Evolutionary conservation across 257 asterid genomes (phyloP).

Genomic region (Solanum ossicruentum): DNA sequence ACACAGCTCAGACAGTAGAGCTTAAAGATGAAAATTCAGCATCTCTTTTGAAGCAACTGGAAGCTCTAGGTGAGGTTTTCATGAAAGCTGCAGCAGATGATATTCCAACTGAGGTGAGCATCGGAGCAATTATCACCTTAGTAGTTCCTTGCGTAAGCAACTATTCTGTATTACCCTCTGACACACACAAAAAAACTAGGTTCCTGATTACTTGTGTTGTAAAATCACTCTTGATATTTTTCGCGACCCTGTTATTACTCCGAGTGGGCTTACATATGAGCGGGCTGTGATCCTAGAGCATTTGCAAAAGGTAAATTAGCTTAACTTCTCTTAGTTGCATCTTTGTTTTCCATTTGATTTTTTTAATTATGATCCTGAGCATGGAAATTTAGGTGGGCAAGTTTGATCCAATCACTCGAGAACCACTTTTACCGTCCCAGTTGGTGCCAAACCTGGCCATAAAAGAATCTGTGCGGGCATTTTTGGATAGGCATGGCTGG

Average conservation of each 20-base stretch:
- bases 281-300: constrained; percentile 78
- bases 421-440: constrained; percentile 46
- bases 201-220: constrained; percentile 87
- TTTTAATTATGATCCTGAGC: not conserved
- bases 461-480: constrained; percentile 79
- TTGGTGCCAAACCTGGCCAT: constrained; percentile 80
- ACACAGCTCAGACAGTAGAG: constrained; percentile 29
- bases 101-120: constrained; percentile 58
- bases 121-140: not conserved
- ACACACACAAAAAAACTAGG: constrained; percentile 31
- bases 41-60: constrained; percentile 26
- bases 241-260: constrained; percentile 92
- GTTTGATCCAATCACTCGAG: constrained; percentile 85
- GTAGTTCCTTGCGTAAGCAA: not conserved
- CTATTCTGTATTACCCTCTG: not conserved
- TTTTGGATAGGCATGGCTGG: constrained; percentile 65
- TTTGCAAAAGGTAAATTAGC: constrained; percentile 46
- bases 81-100: constrained; percentile 60
- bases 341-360: not conserved
- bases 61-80: constrained; percentile 47
- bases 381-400: constrained; percentile 53
- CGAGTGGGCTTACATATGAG: constrained; percentile 92
- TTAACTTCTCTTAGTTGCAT: not conserved
- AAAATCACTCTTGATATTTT: constrained; percentile 68
- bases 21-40: constrained; percentile 25